Evolutionary conservation across 257 asterid species (phyloP), one percentile per base, ranked within the genome.

Genomic region (Echium plantagineum): DNA sequence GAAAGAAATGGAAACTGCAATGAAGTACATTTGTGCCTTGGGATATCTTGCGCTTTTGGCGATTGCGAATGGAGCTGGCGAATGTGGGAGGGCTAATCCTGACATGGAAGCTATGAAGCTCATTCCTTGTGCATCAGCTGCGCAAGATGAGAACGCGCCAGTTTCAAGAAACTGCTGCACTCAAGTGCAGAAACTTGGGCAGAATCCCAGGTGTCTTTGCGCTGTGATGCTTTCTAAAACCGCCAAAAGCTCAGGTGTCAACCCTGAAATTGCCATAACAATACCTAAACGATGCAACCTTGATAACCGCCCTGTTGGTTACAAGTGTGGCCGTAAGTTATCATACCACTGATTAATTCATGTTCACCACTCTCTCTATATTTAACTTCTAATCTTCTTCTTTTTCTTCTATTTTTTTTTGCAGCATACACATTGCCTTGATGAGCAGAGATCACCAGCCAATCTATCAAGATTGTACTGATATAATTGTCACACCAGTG

Each of bases 221-320:
- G 97, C 94, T 7, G 85, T 83, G 13, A 68, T 86, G 88, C 83
- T 85, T 7, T 89, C 95, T 2, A 63, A 82, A 12, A 75, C 73
- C 30, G 96, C 89, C 17, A 89, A 83, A 72, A 72, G 3, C 22
- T 71, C 87, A 0, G 83, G 90, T 0, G 76, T 78, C 9, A 76
- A 86, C 6, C 82, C 85, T 7, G 77, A 77, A 55, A 56, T 81
- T 8, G 86, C 97, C 21, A 17, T 89, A 2, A 74, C 87, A 32
- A 84, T 84, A 24, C 90, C 94, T 61, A 82, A 84, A 48, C 80
- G 97, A 7, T 89, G 91, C 74, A 78, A 86, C 75, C 58, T 86
- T 19, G 80, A 71, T 46, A 75, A 82, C 60, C 86, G 95, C 72
- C 95, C 91, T 0, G 54, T 86, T 0, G 95, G 97, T 30, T 81